Conservation (phyloP, 805 yeast species). For the Saturnispora diversa region DNA sequence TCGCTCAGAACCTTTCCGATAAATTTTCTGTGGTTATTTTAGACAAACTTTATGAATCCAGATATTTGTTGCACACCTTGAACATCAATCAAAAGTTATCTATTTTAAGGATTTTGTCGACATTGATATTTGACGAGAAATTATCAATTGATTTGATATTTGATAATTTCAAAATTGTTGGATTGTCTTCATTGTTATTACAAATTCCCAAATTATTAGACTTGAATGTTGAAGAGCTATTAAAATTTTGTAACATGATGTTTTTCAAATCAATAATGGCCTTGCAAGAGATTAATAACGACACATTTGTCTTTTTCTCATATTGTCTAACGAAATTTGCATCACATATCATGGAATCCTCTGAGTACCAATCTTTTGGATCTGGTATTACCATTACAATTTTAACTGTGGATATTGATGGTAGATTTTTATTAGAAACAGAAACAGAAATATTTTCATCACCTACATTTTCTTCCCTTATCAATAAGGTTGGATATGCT, state of each 20-base stretch:
- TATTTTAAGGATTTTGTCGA: neutral
- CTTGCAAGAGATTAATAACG: neutral
- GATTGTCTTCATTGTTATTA: neutral
- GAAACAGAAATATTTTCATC: neutral
- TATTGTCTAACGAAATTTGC: neutral
- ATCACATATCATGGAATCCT: neutral
- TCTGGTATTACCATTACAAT: constrained; percentile 1
- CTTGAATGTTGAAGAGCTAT: neutral
- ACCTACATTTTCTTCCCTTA: neutral
- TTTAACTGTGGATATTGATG: neutral
- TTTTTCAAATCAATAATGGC: neutral
- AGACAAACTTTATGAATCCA: neutral
- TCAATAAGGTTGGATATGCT: neutral
- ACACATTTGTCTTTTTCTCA: neutral
- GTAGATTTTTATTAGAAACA: neutral
- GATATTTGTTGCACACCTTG: neutral
- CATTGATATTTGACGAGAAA: neutral
- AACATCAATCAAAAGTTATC: neutral
- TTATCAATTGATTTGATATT: neutral
- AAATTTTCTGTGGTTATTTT: neutral
- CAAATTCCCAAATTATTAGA: neutral
- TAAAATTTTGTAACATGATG: neutral
- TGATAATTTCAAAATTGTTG: neutral
- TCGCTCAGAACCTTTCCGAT: neutral
- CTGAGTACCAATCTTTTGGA: constrained; percentile 1